phyloP scores from a whole-genome alignment of 2,329 filamentous ascomycete genomes.

The Coniochaeta sp. region DNA sequence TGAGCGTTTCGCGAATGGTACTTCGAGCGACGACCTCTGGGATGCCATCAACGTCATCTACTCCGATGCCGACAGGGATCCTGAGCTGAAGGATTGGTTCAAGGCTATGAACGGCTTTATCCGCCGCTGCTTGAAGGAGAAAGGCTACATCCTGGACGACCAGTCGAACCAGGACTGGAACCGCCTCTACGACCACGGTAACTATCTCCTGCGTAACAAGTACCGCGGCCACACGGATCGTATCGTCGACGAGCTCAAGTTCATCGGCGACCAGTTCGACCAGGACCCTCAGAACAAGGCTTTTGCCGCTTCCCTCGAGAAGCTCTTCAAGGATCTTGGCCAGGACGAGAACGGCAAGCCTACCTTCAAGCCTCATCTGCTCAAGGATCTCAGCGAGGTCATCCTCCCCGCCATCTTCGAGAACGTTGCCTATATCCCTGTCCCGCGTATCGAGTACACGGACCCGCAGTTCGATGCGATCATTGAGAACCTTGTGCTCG shows the following conservation, averaged over 20 bases:
- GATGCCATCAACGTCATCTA: conserved; percentile 81
- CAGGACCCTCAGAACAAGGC: conserved; percentile 78
- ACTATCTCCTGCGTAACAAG: conserved; percentile 79
- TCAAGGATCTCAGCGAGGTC: conserved; percentile 83
- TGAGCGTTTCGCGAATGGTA: conserved; percentile 93
- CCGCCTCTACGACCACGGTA: conserved; percentile 73
- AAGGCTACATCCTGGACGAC: conserved; percentile 86
- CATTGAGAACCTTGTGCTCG: conserved; percentile 89
- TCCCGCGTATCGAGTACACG: conserved; percentile 89
- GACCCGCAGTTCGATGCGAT: conserved; percentile 80
- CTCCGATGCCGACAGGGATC: conserved; percentile 75
- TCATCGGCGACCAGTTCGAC: conserved; percentile 82
- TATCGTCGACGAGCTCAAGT: conserved; percentile 83
- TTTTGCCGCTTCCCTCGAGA: conserved; percentile 69
- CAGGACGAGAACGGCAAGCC: conserved; percentile 78
- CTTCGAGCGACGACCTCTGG: conserved; percentile 80
- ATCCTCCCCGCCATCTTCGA: conserved; percentile 80
- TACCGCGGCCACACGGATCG: conserved; percentile 82
- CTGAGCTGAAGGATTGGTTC: conserved; percentile 87
- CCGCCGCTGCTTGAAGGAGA: conserved; percentile 75
- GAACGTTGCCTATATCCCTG: conserved; percentile 79
- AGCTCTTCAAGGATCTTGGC: conserved; percentile 82
- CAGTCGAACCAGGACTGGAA: conserved; percentile 76
- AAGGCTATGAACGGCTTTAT: conserved; percentile 68
- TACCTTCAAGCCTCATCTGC: conserved; percentile 82